These are phyloP conservation scores for Schwanniomyces occidentalis DNA, from an alignment of 805 yeast genomes.

Conservation along the genomic window DNA sequence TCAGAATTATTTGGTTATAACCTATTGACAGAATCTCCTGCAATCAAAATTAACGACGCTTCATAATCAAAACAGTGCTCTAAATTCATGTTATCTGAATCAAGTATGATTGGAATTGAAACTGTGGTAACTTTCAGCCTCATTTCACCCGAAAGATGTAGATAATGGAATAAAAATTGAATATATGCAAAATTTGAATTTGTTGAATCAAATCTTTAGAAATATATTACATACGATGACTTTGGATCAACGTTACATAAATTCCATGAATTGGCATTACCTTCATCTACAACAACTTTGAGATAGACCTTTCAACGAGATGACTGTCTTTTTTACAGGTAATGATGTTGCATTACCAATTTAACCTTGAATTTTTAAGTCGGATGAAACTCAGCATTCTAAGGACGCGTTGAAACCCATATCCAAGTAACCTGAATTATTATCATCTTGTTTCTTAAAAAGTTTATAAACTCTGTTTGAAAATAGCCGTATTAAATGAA, in stretches of 20 bases:
- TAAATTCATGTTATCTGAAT: slow-evolving; percentile 40
- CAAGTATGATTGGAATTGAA: slow-evolving; percentile 43
- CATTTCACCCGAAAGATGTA: slow-evolving; percentile 58
- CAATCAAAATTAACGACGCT: slow-evolving; percentile 62
- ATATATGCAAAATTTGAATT: slow-evolving; percentile 31
- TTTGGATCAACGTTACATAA: slow-evolving; percentile 55
- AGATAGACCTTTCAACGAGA: slow-evolving; percentile 23
- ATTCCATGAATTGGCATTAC: slow-evolving; percentile 61
- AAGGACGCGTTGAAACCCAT: slow-evolving; percentile 62
- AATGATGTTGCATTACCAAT: slow-evolving; percentile 63
- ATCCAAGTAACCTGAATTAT: slow-evolving; percentile 43
- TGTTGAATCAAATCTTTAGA: slow-evolving; percentile 47
- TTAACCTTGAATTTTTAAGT: slow-evolving; percentile 56
- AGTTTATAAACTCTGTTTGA: slow-evolving; percentile 60
- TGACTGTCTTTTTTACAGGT: slow-evolving; percentile 23
- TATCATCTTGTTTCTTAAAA: too few species aligned
- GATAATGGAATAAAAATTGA: slow-evolving; percentile 62
- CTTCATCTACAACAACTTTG: slow-evolving; percentile 46
- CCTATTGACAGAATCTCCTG: slow-evolving; percentile 52
- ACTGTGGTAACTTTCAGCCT: slow-evolving; percentile 64
- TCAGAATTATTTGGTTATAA: slow-evolving; percentile 22
- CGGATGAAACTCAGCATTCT: slow-evolving; percentile 53
- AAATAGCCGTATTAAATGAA: slow-evolving; percentile 64
- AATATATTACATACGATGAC: slow-evolving; percentile 58
- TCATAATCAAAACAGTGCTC: slow-evolving; percentile 64